Conservation (phyloP, 2,329 filamentous ascomycete species). For the Emmonsiellopsis sp. region DNA sequence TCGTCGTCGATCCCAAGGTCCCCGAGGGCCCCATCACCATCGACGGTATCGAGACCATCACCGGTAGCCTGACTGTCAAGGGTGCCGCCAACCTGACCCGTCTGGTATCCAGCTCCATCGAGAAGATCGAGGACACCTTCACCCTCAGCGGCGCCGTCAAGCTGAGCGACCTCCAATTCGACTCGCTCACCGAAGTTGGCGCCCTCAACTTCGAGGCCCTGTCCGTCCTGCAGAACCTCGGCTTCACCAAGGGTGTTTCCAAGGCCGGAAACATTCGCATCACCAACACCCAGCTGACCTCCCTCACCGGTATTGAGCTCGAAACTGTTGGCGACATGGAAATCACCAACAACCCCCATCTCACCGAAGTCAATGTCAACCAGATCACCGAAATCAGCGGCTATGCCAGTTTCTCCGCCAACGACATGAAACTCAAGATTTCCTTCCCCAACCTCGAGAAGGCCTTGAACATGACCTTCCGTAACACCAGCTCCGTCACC, state of each 20-base stretch:
- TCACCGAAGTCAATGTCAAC: constrained; percentile 63
- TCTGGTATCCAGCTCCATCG: constrained; percentile 53
- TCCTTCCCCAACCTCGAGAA: constrained; percentile 68
- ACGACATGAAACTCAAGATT: constrained; percentile 62
- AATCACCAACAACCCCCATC: constrained; percentile 82
- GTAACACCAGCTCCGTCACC: constrained; percentile 65
- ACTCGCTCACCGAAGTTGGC: constrained; percentile 54
- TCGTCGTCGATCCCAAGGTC: constrained; percentile 49
- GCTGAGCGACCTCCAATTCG: constrained; percentile 59
- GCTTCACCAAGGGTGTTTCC: constrained; percentile 56
- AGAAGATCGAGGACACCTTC: constrained; percentile 61
- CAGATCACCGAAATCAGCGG: constrained; percentile 66
- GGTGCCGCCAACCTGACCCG: constrained; percentile 48
- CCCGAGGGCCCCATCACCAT: constrained; percentile 53
- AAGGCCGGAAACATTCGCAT: constrained; percentile 62
- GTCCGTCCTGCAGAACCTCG: constrained; percentile 50
- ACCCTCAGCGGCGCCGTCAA: constrained; percentile 57
- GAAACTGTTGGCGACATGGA: constrained; percentile 60
- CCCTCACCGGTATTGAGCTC: constrained; percentile 73
- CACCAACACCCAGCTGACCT: constrained; percentile 73
- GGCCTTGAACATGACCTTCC: constrained; percentile 72
- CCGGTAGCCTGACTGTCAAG: constrained; percentile 43
- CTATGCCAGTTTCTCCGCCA: constrained; percentile 65
- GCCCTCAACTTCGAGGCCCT: constrained; percentile 64
- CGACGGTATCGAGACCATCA: constrained; percentile 51